Percentiles rank a stretch among this genome's conserved stretches.
Evolutionary conservation across 768 basidiomycete species (phyloP).

Genomic region (Infundibulicybe gibba): DNA sequence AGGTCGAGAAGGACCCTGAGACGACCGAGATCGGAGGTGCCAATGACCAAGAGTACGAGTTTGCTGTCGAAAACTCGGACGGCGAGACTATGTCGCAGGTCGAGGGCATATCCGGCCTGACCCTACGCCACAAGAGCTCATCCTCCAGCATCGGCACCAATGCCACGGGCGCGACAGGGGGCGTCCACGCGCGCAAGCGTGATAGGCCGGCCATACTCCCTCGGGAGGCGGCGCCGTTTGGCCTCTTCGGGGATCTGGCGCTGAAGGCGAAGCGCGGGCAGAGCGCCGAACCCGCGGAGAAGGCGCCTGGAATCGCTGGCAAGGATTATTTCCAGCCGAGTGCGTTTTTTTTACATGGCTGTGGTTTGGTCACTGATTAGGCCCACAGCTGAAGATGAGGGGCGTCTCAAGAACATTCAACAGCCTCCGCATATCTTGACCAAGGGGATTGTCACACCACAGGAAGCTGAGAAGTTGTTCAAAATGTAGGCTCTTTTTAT

Average conservation of each 20-base stretch:
- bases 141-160: conserved; percentile 37
- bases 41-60: conserved; percentile 29
- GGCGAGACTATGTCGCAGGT: conserved; percentile 29
- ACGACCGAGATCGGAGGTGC: conserved; percentile 19
- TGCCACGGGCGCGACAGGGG: conserved; percentile 18
- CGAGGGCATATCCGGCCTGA: conserved; percentile 9
- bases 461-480: conserved; percentile 71
- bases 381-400: conserved; percentile 35
- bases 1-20: conserved; percentile 26
- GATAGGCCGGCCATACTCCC: conserved; percentile 52
- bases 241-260: conserved; percentile 68
- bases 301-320: conserved; percentile 62
- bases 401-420: conserved; percentile 32
- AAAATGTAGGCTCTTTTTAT: conserved; percentile 44
- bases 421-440: conserved; percentile 63
- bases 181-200: conserved; percentile 33
- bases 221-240: conserved; percentile 61
- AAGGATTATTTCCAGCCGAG: conserved; percentile 66
- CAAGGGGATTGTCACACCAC: conserved; percentile 55
- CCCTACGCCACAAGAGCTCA: conserved; percentile 26
- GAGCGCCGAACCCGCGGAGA: conserved; percentile 38
- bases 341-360: conserved; percentile 24
- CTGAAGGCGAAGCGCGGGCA: conserved; percentile 39
- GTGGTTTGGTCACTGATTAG: conserved; percentile 1
- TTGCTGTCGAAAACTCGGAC: conserved; percentile 39